Conservation (phyloP, 2,329 filamentous ascomycete genomes). For the Colletotrichum echinochloae region DNA sequence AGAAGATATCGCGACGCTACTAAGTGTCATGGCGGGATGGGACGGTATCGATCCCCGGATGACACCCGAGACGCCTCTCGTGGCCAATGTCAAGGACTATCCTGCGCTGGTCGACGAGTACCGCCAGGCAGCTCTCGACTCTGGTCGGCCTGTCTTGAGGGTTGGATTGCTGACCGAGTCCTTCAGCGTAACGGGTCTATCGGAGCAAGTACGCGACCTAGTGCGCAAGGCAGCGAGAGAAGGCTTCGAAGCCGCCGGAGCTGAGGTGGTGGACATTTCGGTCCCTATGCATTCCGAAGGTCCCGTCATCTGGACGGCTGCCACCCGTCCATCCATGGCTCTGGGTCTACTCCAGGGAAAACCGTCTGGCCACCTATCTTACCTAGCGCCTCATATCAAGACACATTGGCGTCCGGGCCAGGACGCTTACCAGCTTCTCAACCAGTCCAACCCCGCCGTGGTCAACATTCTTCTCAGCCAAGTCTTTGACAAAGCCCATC, state of each 20-base stretch:
- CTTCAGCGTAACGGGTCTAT: slow-evolving; percentile 53
- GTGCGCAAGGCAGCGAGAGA: slow-evolving; percentile 52
- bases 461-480: slow-evolving; percentile 53
- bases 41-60: slow-evolving; percentile 61
- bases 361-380: slow-evolving; percentile 26
- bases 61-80: slow-evolving; percentile 53
- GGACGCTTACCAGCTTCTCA: slow-evolving; percentile 45
- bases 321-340: slow-evolving; percentile 57
- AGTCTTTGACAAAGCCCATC: slow-evolving; percentile 42
- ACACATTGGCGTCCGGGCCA: slow-evolving; percentile 47
- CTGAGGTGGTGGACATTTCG: slow-evolving; percentile 57
- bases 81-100: slow-evolving; percentile 49
- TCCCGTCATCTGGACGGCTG: slow-evolving; percentile 48
- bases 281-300: slow-evolving; percentile 61
- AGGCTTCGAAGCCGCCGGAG: slow-evolving; percentile 55
- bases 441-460: slow-evolving; percentile 57
- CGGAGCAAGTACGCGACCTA: slow-evolving; percentile 51
- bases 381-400: neutral
- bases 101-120: slow-evolving; percentile 20
- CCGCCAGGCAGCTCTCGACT: neutral
- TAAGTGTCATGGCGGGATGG: slow-evolving; percentile 59
- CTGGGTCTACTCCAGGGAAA: slow-evolving; percentile 48
- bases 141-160: slow-evolving; percentile 46
- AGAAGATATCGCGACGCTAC: slow-evolving; percentile 54
- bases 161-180: slow-evolving; percentile 61